Percentiles rank a stretch among this genome's conserved stretches.
These are phyloP conservation scores for Yamadazyma laniorum DNA, from an alignment of 805 yeast genomes.

Conservation along the genomic window DNA sequence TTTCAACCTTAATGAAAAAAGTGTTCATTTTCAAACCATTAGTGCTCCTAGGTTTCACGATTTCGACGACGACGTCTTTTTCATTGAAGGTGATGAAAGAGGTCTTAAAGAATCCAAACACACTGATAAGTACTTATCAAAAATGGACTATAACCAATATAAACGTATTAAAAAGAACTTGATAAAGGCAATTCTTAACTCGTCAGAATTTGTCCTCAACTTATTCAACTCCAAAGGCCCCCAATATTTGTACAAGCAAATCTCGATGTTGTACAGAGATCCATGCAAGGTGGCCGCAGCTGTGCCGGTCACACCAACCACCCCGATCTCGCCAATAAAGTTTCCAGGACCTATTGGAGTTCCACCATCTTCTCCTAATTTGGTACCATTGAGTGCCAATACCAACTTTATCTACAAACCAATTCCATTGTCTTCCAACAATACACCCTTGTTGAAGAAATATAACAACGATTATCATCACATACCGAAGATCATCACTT, in stretches of 20 bases:
- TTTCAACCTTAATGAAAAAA: constrained; percentile 20
- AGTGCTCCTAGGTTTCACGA: constrained; percentile 13
- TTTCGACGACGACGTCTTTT: constrained; percentile 10
- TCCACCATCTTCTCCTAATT: constrained; percentile 3
- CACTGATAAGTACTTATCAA: not conserved
- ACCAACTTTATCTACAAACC: constrained; percentile 14
- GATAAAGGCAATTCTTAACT: constrained; percentile 24
- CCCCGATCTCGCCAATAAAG: constrained; percentile 6
- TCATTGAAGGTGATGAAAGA: constrained; percentile 8
- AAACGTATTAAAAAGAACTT: constrained; percentile 25
- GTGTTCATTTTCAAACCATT: constrained; percentile 23
- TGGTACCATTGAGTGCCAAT: constrained; percentile 6
- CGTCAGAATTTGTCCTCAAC: constrained; percentile 27
- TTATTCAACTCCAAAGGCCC: constrained; percentile 31
- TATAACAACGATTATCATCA: constrained; percentile 3
- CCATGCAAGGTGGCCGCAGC: constrained; percentile 9
- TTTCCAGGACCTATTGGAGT: not conserved
- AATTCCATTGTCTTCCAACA: constrained; percentile 11
- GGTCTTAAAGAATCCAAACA: not conserved
- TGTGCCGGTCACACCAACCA: constrained; percentile 8
- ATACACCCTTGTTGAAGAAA: constrained; percentile 11
- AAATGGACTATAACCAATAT: constrained; percentile 17
- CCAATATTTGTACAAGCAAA: constrained; percentile 24
- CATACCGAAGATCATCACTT: constrained; percentile 10
- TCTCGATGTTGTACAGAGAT: constrained; percentile 13